Evolutionary conservation across 2,329 filamentous ascomycete genomes (phyloP), one percentile per base, ranked within the genome.

Genomic region (Calonectria fujianensis): DNA sequence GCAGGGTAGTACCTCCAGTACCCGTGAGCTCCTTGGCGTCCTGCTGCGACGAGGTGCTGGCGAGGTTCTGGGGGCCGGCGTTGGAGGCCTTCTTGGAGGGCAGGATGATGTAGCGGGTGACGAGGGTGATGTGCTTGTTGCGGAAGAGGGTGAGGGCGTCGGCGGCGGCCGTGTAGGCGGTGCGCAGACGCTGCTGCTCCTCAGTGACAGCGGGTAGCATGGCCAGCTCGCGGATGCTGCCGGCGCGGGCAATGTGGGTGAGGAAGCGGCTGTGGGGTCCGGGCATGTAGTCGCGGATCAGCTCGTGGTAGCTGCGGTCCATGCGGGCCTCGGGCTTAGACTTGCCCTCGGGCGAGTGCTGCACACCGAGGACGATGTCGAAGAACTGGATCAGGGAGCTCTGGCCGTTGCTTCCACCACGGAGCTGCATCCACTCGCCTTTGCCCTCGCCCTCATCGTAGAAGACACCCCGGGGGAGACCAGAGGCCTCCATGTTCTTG

Each of bases 391-490:
- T 96, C 52, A 98, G 88, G 0, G 95, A 97, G 84, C 94, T 96
- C 84, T 98, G 96, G 0, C 96, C 96, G 81, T 98, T 98, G 83
- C 95, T 97, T 6, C 96, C 96, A 24, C 96, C 96, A n/a, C 94
- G 91, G 73, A 94, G 94, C 79, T 96, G 93, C 24, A 93, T 89
- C 89, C 95, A 98, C 45, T 90, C 86, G 0, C 92, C 91, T 18
- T 88, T 87, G 1, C 92, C 93, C 3, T 91, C 88, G 1, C 93
- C 94, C 72, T 94, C 91, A 78, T 98, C 95, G 82, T 98, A 98
- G 69, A 96, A 92, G 8, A 98, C 92, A 0, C 96, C 96, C 16
- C 92, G 90, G 0, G 96, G 95, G 1, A 98, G 88, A 0, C 96
- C 96, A 0, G 95, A 95, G 10, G 93, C 91, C 10, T 89, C 91